Conservation (phyloP, 768 basidiomycete species). For the Zangia roseola region DNA sequence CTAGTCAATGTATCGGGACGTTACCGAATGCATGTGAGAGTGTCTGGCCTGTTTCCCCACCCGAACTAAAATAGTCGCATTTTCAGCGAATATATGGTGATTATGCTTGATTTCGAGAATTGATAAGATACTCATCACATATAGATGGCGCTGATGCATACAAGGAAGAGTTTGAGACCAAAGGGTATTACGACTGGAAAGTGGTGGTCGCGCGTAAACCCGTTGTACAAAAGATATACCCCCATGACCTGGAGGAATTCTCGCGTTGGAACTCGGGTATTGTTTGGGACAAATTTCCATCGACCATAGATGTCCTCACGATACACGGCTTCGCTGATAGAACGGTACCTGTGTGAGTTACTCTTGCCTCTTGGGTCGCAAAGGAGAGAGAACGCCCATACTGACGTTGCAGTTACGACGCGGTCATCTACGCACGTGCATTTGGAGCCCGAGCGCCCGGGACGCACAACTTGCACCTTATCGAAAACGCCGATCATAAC, state of each 20-base stretch:
- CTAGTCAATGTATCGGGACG: slow-evolving; percentile 77
- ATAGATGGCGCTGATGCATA: slow-evolving; percentile 34
- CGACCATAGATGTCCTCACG: slow-evolving; percentile 62
- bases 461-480: slow-evolving; percentile 65
- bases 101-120: neutral
- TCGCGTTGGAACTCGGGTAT: slow-evolving; percentile 63
- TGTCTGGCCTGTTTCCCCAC: neutral
- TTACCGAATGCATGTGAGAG: slow-evolving; percentile 74
- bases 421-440: slow-evolving; percentile 62
- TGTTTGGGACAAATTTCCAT: slow-evolving; percentile 69
- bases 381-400: slow-evolving; percentile 1
- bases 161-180: slow-evolving; percentile 48
- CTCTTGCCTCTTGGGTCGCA: neutral
- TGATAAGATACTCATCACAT: slow-evolving; percentile 2
- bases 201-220: slow-evolving; percentile 65
- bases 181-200: slow-evolving; percentile 64
- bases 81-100: slow-evolving; percentile 31
- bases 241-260: slow-evolving; percentile 61
- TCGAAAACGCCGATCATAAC: slow-evolving; percentile 81
- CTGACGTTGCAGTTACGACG: slow-evolving; percentile 55
- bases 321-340: slow-evolving; percentile 73
- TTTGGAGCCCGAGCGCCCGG: slow-evolving; percentile 58
- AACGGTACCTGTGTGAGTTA: slow-evolving; percentile 66
- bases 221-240: slow-evolving; percentile 50
- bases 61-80: slow-evolving; percentile 1